phyloP scores from a whole-genome alignment of 345 rosid species.

The Eutrema japonicum region DNA sequence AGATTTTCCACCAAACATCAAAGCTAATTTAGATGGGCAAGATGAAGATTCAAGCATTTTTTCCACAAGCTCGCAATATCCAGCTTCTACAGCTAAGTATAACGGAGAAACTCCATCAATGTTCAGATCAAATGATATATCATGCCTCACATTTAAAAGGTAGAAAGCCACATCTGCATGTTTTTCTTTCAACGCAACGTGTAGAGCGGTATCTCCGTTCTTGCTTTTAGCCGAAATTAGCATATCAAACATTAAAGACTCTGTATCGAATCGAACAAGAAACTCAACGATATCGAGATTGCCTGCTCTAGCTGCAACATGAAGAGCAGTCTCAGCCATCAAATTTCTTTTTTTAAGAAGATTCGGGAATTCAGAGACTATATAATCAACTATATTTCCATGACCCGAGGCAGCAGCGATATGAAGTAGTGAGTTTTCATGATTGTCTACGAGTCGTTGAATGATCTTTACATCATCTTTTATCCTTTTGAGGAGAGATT shows the following conservation, averaged over 20 bases:
- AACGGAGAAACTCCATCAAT: conserved; percentile 14
- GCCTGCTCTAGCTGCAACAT: conserved; percentile 32
- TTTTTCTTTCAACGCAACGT: conserved; percentile 7
- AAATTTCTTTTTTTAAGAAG: neutral
- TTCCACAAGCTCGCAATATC: neutral
- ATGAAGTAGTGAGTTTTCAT: conserved; percentile 18
- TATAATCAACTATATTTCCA: neutral
- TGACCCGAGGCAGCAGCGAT: conserved; percentile 19
- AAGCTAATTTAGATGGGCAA: conserved; percentile 5
- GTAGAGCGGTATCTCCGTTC: conserved; percentile 13
- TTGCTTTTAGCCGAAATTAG: neutral
- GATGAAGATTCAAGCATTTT: conserved; percentile 14
- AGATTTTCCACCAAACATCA: neutral
- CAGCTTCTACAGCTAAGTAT: conserved; percentile 31
- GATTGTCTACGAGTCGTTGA: conserved; percentile 6
- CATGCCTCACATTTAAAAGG: neutral
- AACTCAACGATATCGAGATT: neutral
- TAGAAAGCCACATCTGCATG: neutral
- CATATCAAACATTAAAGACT: neutral
- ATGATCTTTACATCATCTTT: neutral
- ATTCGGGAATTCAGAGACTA: neutral
- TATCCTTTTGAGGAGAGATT: neutral
- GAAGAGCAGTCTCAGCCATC: conserved; percentile 9
- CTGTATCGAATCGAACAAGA: neutral
- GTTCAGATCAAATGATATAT: neutral